Evolutionary conservation across 768 basidiomycete genomes (phyloP).

Genomic region (Boletellus ananiceps): DNA sequence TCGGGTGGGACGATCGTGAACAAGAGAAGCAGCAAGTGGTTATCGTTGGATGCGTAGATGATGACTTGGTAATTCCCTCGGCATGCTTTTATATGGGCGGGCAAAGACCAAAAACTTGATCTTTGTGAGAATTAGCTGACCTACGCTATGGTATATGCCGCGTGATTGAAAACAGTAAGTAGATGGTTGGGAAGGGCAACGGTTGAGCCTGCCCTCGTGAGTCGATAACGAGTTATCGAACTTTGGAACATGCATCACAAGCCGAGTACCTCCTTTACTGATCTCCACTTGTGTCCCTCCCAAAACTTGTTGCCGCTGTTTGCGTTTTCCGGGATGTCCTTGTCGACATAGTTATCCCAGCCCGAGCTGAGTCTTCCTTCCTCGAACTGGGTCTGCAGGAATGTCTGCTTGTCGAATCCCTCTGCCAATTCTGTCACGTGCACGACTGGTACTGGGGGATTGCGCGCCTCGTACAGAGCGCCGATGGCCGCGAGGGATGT

Average conservation of each 20-base stretch:
- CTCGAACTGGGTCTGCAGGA: constrained; percentile 27
- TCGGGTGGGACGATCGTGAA: constrained; percentile 18
- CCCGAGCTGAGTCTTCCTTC: constrained; percentile 32
- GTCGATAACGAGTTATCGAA: background rate
- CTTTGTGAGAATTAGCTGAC: background rate
- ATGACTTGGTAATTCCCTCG: background rate
- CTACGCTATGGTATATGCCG: background rate
- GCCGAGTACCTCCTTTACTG: constrained; percentile 25
- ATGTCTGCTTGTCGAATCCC: constrained; percentile 27
- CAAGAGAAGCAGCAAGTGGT: constrained; percentile 20
- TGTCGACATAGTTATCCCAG: constrained; percentile 29
- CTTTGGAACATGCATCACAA: constrained; percentile 12
- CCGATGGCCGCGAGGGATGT: constrained; percentile 24
- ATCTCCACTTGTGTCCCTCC: constrained; percentile 33
- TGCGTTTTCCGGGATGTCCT: constrained; percentile 29
- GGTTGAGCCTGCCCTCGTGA: constrained; percentile 1
- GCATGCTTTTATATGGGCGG: too few relatives aligned
- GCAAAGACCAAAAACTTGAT: background rate
- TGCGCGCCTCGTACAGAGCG: constrained; percentile 23
- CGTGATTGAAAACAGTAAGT: background rate
- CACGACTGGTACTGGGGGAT: constrained; percentile 17
- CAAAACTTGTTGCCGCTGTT: constrained; percentile 30
- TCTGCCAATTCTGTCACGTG: constrained; percentile 27
- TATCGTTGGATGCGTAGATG: constrained; percentile 16
- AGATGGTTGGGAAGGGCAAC: background rate